These are phyloP conservation scores for Coccomyxa sp. DNA, from an alignment of 139 green algal genomes.

Conservation along the genomic window DNA sequence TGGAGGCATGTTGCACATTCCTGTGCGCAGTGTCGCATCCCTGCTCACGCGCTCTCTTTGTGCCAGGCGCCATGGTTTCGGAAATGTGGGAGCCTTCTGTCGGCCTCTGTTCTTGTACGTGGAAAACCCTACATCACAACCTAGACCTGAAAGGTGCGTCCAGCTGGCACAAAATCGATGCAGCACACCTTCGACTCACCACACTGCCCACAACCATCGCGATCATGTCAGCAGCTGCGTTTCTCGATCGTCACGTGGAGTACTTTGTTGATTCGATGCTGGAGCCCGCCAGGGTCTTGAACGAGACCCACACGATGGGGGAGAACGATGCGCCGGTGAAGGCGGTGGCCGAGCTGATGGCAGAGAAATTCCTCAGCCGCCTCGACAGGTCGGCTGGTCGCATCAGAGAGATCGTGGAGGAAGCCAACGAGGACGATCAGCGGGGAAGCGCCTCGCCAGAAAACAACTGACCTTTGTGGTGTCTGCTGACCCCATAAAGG, in stretches of 20 bases:
- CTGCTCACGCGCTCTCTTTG: neutral
- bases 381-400: neutral
- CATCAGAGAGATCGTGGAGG: neutral
- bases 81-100: neutral
- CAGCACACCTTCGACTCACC: neutral
- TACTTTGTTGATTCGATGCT: neutral
- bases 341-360: neutral
- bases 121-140: neutral
- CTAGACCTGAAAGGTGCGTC: neutral
- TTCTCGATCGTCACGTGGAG: neutral
- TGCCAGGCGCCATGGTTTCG: neutral
- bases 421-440: neutral
- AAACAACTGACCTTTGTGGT: neutral
- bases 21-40: neutral
- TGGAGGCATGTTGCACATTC: no score
- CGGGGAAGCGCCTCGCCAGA: neutral
- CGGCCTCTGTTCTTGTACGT: neutral
- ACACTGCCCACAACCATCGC: neutral
- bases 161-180: neutral
- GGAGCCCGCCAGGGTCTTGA: neutral
- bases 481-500: neutral
- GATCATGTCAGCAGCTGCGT: neutral
- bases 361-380: neutral
- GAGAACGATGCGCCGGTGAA: neutral
- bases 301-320: neutral